Conservation (phyloP, 2,329 filamentous ascomycete genomes). For the Polytolypa hystricis region DNA sequence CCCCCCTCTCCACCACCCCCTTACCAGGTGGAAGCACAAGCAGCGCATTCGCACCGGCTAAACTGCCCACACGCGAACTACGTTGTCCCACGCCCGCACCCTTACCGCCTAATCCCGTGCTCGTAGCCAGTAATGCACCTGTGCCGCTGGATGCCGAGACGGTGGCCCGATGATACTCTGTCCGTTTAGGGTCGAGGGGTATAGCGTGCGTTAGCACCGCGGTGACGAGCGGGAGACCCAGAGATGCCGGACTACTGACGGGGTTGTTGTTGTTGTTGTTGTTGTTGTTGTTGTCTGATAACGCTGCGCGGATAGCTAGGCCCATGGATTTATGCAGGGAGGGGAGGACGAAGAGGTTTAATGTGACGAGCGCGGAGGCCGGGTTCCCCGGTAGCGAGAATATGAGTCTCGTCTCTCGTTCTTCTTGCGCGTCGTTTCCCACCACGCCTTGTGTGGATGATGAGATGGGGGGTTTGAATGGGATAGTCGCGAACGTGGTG, state of each 20-base stretch:
- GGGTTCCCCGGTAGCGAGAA: conserved; percentile 93
- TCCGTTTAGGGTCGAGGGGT: conserved; percentile 58
- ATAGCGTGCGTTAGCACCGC: conserved; percentile 65
- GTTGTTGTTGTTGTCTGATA: too few species aligned
- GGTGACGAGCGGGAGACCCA: conserved; percentile 60
- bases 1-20: conserved; percentile 55
- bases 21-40: conserved; percentile 45
- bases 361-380: conserved; percentile 82
- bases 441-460: conserved; percentile 23
- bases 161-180: conserved; percentile 83
- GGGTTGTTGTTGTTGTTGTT: background rate
- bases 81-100: conserved; percentile 47
- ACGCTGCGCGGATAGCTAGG: conserved; percentile 29
- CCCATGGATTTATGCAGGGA: conserved; percentile 69
- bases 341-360: conserved; percentile 87
- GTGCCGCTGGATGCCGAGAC: conserved; percentile 52
- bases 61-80: conserved; percentile 78
- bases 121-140: conserved; percentile 60
- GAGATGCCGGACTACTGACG: conserved; percentile 37
- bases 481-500: conserved; percentile 87
- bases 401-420: conserved; percentile 56
- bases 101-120: conserved; percentile 56
- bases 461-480: conserved; percentile 40
- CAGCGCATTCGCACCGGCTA: conserved; percentile 79
- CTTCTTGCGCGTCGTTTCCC: conserved; percentile 30